Base-by-base conservation (phyloP, 306 rosid species). In the apple (Malus domestica) region DNA sequence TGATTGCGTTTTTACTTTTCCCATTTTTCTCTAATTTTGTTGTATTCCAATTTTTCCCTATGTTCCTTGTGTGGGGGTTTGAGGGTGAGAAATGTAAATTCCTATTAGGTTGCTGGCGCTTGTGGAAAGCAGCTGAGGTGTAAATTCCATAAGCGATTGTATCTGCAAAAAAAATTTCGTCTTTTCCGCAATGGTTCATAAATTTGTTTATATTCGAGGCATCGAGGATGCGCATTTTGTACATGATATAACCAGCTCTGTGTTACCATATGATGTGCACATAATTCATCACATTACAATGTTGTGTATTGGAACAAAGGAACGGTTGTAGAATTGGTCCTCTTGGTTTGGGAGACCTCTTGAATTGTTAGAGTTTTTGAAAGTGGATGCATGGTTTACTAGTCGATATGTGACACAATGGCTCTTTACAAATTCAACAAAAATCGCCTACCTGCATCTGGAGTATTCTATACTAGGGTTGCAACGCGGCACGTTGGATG, bases 51-150 rank as follows among this genome's bases (percentile, higher is more conserved):
- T 92, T 88, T 82, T 84, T 87, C 90, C 96, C 83, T 79, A 82
- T 84, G 86, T 84, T 87, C 81, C 77, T 84, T 86, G 95, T 90
- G 92, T 87, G 83, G 96, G 96, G 93, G 85, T 85, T 86, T 73
- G 88, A 86, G 90, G 88, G 90, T 86, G 90, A 92, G 91, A 88
- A 90, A 83, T 90, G 99, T 95, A 92, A 82, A 92, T 95, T 85
- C 88, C 57, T 86, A 72, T 88, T 83, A 89, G 96, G 86, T 89
- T 88, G 89, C 89, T 79, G 83, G 80, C 84, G 81, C 83, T 84
- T 77, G 80, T 86, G 78, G 86, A 83, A 82, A 83, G 86, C 82
- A 86, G 88, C 88, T 81, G 86, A 93, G 81, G 76, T 94, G 91
- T 91, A 94, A 88, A 90, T 87, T 84, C 85, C 89, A 78, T 78